These are phyloP conservation scores for Diplosphaera chodatii DNA, from an alignment of 139 green algal genomes.

Conservation along the genomic window DNA sequence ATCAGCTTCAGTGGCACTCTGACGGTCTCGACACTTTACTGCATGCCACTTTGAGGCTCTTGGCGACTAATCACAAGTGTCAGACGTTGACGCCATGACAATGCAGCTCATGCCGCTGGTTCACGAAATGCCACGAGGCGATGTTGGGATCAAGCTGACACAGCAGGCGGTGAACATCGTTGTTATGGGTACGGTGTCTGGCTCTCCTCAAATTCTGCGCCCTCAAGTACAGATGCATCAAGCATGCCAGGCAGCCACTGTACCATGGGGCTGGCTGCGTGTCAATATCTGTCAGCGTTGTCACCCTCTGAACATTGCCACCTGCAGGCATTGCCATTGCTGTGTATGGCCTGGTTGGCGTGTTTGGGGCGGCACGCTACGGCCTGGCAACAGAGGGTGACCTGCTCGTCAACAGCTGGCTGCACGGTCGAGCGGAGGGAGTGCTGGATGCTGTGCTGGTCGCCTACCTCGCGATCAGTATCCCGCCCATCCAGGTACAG, in stretches of 20 bases:
- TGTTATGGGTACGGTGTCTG: conserved; percentile 24
- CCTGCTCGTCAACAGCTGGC: conserved; percentile 45
- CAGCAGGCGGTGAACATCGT: conserved; percentile 25
- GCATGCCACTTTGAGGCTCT: too few relatives aligned
- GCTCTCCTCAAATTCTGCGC: too few relatives aligned
- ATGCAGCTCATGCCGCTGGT: conserved; percentile 46
- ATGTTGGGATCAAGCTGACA: conserved; percentile 21
- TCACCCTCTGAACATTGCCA: too few relatives aligned
- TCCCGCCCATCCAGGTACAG: conserved; percentile 36
- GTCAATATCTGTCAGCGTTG: not conserved
- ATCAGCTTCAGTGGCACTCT: too few relatives aligned
- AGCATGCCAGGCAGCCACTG: too few relatives aligned
- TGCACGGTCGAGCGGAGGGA: conserved; percentile 25
- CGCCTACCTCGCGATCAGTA: conserved; percentile 39
- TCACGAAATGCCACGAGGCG: conserved; percentile 41
- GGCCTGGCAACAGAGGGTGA: conserved; percentile 35
- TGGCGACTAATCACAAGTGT: too few relatives aligned
- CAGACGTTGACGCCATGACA: too few relatives aligned
- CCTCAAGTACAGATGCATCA: too few relatives aligned
- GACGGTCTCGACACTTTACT: too few relatives aligned
- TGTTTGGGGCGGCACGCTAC: conserved; percentile 44
- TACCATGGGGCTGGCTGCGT: too few relatives aligned
- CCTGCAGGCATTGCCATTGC: conserved; percentile 19
- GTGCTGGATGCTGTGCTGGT: conserved; percentile 24
- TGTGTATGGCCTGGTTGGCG: conserved; percentile 33